Base-by-base conservation (phyloP, 1,284 basidiomycete genomes). In the Stygiomarasmius scandens region DNA sequence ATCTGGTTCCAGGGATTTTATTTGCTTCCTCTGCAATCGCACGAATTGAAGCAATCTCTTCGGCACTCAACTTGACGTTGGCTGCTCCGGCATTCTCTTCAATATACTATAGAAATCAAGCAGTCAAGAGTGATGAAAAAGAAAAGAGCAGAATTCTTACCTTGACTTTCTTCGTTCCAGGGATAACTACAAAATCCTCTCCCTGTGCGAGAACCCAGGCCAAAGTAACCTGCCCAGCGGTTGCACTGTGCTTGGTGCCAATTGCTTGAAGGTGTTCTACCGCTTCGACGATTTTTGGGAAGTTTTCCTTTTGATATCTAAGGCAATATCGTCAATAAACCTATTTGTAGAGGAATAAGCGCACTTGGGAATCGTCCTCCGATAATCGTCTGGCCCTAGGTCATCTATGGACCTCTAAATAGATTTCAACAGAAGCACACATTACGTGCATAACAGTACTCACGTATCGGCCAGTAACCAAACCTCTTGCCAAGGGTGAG, bases 201-300 rank as follows among this genome's bases (percentile, higher is more conserved):
- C 79, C 81, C 68, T 82, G 82, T 14, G 77, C 78, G 20, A 84
- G 71, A 14, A 87, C 61, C 86, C 86, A 90, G 0, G 87, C 84
- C 10, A 90, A 73, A 0, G 77, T 69, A 16, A 86, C 72, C 67
- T 89, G 86, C 0, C 80, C 78, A 0, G 83, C 58, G 0, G 85
- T 83, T 2, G 77, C 78, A 19, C 71, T 67, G 61, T 85, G 75
- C 54, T 69, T 74, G 43, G 69, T 61, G 1, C 79, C 84, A 24
- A 87, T 71, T 4, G 64, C 59, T 43, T 74, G 64, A 14, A 89
- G 66, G 24, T 70, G 72, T 8, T 80, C 72, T 1, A 79, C 81
- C 5, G 89, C 67, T 16, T 76, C 68, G 19, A 86, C 65, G 52
- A 87, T 82, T 51, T 82, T 82, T 1, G 77, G 77, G 64, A 88